Percentiles rank a stretch among this genome's conserved stretches.
phyloP scores from a whole-genome alignment of 306 rosid species.

The Inga oerstediana region DNA sequence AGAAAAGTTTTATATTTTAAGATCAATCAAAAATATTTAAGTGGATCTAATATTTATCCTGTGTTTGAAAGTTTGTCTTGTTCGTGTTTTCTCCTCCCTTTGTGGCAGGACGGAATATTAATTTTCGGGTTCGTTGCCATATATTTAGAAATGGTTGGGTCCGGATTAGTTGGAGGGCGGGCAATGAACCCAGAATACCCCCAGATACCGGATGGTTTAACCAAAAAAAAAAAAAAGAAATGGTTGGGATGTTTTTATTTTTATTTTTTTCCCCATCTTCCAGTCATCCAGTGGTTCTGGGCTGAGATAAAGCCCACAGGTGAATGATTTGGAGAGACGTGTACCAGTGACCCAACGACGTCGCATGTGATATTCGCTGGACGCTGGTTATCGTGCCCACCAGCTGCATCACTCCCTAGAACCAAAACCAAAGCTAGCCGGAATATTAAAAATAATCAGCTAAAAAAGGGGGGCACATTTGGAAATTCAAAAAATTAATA shows the following conservation, averaged over 20 bases:
- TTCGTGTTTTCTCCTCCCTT: no score
- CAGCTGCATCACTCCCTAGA: conserved; percentile 49
- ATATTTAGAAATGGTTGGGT: not conserved
- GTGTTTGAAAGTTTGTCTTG: no score
- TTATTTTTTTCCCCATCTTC: not conserved
- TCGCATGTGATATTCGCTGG: conserved; percentile 33
- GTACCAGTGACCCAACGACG: conserved; percentile 38
- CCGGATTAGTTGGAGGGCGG: no score
- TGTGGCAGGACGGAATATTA: no score
- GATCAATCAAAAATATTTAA: no score
- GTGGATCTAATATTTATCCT: no score
- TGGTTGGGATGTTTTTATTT: not conserved
- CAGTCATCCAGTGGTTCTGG: not conserved
- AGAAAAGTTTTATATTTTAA: no score
- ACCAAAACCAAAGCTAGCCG: not conserved
- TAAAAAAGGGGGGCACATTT: conserved; percentile 37
- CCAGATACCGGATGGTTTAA: no score
- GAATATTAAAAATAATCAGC: not conserved
- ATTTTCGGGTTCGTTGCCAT: no score
- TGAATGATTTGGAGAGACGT: not conserved
- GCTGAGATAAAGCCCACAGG: conserved; percentile 7
- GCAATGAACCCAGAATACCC: no score
- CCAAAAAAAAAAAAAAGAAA: no score
- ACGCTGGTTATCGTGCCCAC: conserved; percentile 42
- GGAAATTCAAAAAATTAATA: not conserved